A percentile compares a stretch with the other conserved stretches of the same genome.
Evolutionary conservation across 1,139 yeast genomes (phyloP).

Genomic region (Lodderomyces elongisporus): DNA sequence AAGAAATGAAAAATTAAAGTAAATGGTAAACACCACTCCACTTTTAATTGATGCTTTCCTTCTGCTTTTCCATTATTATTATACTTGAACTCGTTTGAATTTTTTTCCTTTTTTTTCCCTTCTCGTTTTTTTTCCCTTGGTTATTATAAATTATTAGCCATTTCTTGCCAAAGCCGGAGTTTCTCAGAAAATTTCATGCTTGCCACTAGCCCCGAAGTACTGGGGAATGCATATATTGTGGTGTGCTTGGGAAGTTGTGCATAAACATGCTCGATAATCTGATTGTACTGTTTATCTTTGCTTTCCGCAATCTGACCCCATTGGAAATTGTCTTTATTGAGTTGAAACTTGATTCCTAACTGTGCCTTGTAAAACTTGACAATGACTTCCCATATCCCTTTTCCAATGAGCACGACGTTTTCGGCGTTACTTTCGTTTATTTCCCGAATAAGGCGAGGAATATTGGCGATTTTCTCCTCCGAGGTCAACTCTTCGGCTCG

Average conservation of each 20-base stretch:
- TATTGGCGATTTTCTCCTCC: slow-evolving; percentile 53
- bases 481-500: slow-evolving; percentile 51
- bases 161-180: slow-evolving; percentile 42
- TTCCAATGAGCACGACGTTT: slow-evolving; percentile 60
- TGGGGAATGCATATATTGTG: slow-evolving; percentile 57
- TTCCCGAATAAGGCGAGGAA: slow-evolving; percentile 47
- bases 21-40: no score
- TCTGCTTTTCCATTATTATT: no score
- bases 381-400: slow-evolving; percentile 72
- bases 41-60: no score
- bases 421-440: slow-evolving; percentile 34
- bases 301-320: slow-evolving; percentile 50
- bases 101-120: background rate
- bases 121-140: background rate
- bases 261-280: slow-evolving; percentile 16
- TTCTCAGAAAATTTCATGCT: slow-evolving; percentile 42
- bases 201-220: slow-evolving; percentile 73
- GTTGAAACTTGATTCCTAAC: slow-evolving; percentile 13
- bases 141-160: slow-evolving; percentile 8
- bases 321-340: slow-evolving; percentile 23
- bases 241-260: slow-evolving; percentile 10
- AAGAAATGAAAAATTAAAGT: no score
- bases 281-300: slow-evolving; percentile 14
- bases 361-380: slow-evolving; percentile 25
- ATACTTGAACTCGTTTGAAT: background rate